Base-by-base conservation (phyloP, 768 basidiomycete genomes). In the Scleroderma bovista region DNA sequence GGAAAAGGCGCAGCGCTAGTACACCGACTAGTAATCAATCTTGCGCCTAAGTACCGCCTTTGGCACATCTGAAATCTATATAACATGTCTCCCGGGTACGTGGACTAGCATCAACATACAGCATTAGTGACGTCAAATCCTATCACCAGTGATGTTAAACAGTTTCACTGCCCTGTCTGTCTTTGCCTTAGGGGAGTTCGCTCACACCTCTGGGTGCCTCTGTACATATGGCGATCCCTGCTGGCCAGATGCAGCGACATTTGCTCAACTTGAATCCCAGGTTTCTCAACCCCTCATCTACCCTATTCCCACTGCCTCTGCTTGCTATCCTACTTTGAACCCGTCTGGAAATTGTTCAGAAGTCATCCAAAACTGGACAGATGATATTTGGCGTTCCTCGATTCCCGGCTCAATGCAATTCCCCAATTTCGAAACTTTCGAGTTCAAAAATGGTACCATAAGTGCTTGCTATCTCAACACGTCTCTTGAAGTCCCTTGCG, bases 211-310 rank as follows among this genome's bases (percentile, higher is more conserved):
- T 3, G 19, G 39, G 12, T 74, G 74, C 49, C 61, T 64, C 17
- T 75, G 72, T 53, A 57, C 73, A 6, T 73, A 64, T n/a, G 75
- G 23, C n/a, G n/a, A 29, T 29, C 8, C 61, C 1, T 78, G 75
- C 57, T 77, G 76, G 74, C 76, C 77, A 3, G 63, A 57, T n/a
- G 42, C 60, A 0, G 37, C 60, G 2, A 60, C 63, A 1, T 75
- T 76, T 51, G 36, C 61, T 9, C 36, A 51, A 6, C 63, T 78
- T 10, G 53, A 66, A 8, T 55, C 60, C 3, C 60, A 69, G 44
- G 44, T 79, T 23, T 76, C 77, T 1, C 74, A 73, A 32, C 74
- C 74, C 0, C 66, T 78, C 26, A 44, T 79, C 7, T 57, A 64
- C 16, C 77, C 76, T 2, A 26, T 61, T 1, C 74, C 75, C 5